Percentiles rank a stretch among this genome's conserved stretches.
Evolutionary conservation across 179 eudicot genomes (phyloP).

Genomic region (Vitellaria paradoxa): DNA sequence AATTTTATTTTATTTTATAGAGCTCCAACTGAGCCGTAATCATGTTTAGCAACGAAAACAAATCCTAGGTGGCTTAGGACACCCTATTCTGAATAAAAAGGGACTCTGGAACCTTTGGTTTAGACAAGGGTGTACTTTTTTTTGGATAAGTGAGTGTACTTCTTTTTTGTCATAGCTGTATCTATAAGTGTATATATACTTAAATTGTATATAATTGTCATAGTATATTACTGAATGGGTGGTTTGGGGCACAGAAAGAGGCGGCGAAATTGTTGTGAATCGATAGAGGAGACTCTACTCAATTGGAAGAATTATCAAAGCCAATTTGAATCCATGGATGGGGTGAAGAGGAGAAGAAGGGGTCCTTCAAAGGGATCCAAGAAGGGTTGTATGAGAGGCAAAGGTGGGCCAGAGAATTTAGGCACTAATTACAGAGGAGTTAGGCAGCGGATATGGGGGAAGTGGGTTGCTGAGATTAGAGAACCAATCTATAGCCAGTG

Average conservation of each 20-base stretch:
- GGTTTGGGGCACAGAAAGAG: conserved; percentile 3
- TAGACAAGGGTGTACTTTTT: too few species aligned
- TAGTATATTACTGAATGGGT: neutral
- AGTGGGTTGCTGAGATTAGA: conserved; percentile 46
- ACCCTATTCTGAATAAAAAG: too few species aligned
- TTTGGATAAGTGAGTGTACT: too few species aligned
- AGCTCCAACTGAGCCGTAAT: too few species aligned
- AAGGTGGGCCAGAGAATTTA: conserved; percentile 74
- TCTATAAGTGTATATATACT: too few species aligned
- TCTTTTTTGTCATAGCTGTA: too few species aligned
- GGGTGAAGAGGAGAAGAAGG: conserved; percentile 16
- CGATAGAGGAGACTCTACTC: conserved; percentile 32
- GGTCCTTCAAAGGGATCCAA: conserved; percentile 47
- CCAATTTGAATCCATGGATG: conserved; percentile 5
- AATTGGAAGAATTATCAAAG: conserved; percentile 43
- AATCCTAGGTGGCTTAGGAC: too few species aligned
- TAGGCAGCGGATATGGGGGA: conserved; percentile 63
- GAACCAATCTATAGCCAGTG: neutral
- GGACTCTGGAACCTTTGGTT: too few species aligned
- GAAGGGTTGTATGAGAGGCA: conserved; percentile 71
- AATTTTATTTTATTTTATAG: too few species aligned
- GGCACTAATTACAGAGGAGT: conserved; percentile 56
- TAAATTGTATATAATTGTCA: too few species aligned
- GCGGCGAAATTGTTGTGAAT: conserved; percentile 25
- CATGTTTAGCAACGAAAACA: too few species aligned